A percentile compares a stretch with the other conserved stretches of the same genome.
Conservation (phyloP, 331 rosid species). For the Saraca asoca region DNA sequence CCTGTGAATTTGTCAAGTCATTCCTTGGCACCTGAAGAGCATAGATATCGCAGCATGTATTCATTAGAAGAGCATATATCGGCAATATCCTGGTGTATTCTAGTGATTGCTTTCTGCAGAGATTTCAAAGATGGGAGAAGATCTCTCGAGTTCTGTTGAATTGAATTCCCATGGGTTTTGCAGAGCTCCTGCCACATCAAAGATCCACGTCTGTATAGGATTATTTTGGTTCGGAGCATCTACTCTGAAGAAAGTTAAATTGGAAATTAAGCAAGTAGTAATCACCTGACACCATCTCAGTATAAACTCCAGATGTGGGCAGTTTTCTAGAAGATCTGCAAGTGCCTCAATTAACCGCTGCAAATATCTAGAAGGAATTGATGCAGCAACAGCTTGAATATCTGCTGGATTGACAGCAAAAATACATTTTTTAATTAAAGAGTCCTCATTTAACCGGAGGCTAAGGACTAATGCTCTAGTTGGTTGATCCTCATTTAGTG, state of each 20-base stretch:
- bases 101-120: constrained; percentile 73
- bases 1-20: constrained; percentile 26
- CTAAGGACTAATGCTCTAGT: constrained; percentile 83
- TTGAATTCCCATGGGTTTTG: constrained; percentile 71
- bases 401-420: constrained; percentile 66
- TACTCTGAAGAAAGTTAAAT: neutral
- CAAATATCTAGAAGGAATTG: constrained; percentile 71
- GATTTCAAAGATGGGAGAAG: constrained; percentile 85
- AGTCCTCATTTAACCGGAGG: constrained; percentile 79
- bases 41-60: constrained; percentile 71
- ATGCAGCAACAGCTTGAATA: constrained; percentile 60
- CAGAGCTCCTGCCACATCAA: constrained; percentile 74
- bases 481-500: constrained; percentile 64
- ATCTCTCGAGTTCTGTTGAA: constrained; percentile 70
- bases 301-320: constrained; percentile 88
- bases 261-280: constrained; percentile 13
- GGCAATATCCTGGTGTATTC: constrained; percentile 79
- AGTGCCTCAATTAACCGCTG: constrained; percentile 79
- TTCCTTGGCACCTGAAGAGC: constrained; percentile 52
- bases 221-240: neutral
- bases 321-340: constrained; percentile 78
- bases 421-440: constrained; percentile 67
- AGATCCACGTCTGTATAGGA: constrained; percentile 14
- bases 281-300: constrained; percentile 87
- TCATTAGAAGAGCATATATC: constrained; percentile 94